Evolutionary conservation across 495 filamentous ascomycete species (phyloP).

Genomic region (Sordaria brevicollis): DNA sequence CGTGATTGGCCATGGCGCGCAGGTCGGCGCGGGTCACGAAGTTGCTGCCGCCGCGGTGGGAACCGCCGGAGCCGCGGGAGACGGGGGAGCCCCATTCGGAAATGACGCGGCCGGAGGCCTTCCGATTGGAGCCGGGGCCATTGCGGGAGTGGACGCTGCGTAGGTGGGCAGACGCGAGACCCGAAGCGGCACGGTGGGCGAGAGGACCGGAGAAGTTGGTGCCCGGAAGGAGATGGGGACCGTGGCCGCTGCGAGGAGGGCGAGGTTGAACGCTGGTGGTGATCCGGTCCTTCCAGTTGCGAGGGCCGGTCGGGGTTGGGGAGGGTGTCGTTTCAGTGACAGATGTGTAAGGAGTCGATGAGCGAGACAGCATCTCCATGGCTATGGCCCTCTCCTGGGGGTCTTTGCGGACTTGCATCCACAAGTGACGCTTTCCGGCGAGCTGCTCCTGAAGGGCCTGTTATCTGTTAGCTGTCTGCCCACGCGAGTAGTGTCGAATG

Average conservation of each 20-base stretch:
- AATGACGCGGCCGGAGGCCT: not conserved
- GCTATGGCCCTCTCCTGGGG: conserved; percentile 5
- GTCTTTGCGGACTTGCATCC: conserved; percentile 13
- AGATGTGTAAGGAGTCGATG: not conserved
- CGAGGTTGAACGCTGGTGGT: not conserved
- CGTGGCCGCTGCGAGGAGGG: not conserved
- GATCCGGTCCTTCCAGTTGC: not conserved
- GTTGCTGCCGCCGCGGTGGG: not conserved
- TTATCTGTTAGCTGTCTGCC: not conserved
- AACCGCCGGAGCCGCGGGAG: not conserved
- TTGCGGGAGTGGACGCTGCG: not conserved
- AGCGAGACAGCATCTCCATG: not conserved
- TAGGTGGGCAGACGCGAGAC: not conserved
- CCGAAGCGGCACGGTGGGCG: not conserved
- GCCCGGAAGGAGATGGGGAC: not conserved
- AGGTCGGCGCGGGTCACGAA: no score
- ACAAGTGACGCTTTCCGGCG: conserved; percentile 14
- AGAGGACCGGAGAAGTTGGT: not conserved
- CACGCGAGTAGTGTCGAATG: not conserved
- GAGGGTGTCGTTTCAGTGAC: not conserved
- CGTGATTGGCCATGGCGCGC: no score
- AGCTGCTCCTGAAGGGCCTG: conserved; percentile 11
- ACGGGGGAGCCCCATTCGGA: not conserved
- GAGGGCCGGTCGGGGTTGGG: not conserved
- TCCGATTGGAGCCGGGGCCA: not conserved